These are phyloP conservation scores for Fusarium verrucosum DNA, from an alignment of 2,329 filamentous ascomycete species.

Conservation along the genomic window DNA sequence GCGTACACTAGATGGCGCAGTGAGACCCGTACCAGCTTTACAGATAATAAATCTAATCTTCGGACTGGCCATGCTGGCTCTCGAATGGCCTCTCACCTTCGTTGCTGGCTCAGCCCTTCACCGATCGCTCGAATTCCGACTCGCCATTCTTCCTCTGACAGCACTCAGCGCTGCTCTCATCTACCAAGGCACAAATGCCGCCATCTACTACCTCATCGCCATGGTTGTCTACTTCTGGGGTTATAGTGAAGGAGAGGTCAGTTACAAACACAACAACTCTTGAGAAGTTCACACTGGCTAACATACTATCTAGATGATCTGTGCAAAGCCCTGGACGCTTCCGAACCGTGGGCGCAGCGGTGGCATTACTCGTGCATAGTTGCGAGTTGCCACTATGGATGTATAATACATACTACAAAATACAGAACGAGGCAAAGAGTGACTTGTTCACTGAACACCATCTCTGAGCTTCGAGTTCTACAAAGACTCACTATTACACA, in stretches of 20 bases:
- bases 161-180: conserved; percentile 78
- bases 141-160: conserved; percentile 83
- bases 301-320: conserved; percentile 64
- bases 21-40: conserved; percentile 86
- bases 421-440: conserved; percentile 10
- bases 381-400: conserved; percentile 12
- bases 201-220: conserved; percentile 89
- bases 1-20: conserved; percentile 84
- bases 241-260: conserved; percentile 95
- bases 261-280: conserved; percentile 42
- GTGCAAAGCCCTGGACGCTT: conserved; percentile 74
- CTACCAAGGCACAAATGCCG: conserved; percentile 93
- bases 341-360: conserved; percentile 61
- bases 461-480: conserved; percentile 12
- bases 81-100: conserved; percentile 88
- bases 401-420: conserved; percentile 27
- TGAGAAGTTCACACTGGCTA: background rate
- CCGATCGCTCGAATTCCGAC: conserved; percentile 84
- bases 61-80: conserved; percentile 79
- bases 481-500: conserved; percentile 13
- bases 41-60: conserved; percentile 91
- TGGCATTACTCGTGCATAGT: conserved; percentile 36
- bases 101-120: conserved; percentile 83
- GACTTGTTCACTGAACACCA: conserved; percentile 1
- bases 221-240: conserved; percentile 95